A percentile compares a stretch with the other conserved stretches of the same genome.
These are phyloP conservation scores for Colletotrichum sojae DNA, from an alignment of 2,329 filamentous ascomycete genomes.

Conservation along the genomic window DNA sequence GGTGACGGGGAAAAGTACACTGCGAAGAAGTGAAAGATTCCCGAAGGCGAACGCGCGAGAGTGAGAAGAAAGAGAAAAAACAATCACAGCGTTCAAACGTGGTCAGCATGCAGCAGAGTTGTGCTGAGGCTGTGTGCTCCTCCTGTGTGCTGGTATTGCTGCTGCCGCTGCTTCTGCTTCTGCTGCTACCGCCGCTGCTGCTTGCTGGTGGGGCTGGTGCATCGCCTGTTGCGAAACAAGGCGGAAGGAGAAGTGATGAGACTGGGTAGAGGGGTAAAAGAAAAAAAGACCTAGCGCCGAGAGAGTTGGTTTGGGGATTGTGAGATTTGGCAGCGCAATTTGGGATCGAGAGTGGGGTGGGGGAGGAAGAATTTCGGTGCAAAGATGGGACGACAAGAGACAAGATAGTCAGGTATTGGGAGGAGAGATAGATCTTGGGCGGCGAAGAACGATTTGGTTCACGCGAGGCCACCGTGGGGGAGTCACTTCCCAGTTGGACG, in stretches of 20 bases:
- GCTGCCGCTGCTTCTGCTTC: no score
- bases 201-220: conserved; percentile 1
- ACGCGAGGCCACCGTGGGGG: conserved; percentile 1
- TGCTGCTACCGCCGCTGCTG: conserved; percentile 1
- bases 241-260: no score
- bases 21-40: background rate
- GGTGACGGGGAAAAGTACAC: conserved; percentile 26
- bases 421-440: background rate
- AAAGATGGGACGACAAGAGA: conserved; percentile 3
- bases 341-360: conserved; percentile 2
- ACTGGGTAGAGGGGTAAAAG: background rate
- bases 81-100: conserved; percentile 7
- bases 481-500: background rate
- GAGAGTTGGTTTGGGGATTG: conserved; percentile 40
- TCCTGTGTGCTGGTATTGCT: no score
- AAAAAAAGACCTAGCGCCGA: conserved; percentile 36
- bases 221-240: conserved; percentile 29
- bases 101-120: conserved; percentile 19
- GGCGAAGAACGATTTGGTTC: conserved; percentile 19
- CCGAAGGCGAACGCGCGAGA: background rate
- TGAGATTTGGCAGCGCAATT: conserved; percentile 18
- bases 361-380: background rate
- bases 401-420: no score
- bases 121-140: conserved; percentile 7
- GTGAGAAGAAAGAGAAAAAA: conserved; percentile 8